A percentile compares a stretch with the other conserved stretches of the same genome.
Evolutionary conservation across 768 basidiomycete species (phyloP).

Genomic region (Phlebiopsis gigantea): DNA sequence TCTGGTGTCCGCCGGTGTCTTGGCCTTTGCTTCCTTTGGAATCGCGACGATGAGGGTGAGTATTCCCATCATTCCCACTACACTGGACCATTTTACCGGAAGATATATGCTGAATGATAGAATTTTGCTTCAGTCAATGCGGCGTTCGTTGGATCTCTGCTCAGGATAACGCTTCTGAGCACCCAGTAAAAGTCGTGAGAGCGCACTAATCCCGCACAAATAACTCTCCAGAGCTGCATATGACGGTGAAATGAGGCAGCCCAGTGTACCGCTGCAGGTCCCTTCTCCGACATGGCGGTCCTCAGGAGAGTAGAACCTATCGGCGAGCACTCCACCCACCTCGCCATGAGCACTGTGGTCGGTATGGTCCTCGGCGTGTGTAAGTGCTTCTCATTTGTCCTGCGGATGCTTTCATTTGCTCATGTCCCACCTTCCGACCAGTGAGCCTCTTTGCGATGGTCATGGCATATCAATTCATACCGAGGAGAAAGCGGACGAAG

Average conservation of each 20-base stretch:
- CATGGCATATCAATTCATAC: slow-evolving; percentile 12
- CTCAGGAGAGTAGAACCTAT: neutral
- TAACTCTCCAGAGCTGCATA: neutral
- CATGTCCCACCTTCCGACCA: neutral
- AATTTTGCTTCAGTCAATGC: neutral
- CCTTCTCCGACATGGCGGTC: neutral
- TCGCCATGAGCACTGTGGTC: slow-evolving; percentile 10
- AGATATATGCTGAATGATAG: neutral
- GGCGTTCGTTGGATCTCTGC: neutral
- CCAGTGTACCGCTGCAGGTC: neutral
- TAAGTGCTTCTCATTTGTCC: slow-evolving; percentile 6
- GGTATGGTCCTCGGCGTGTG: slow-evolving; percentile 17
- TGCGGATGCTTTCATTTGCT: neutral
- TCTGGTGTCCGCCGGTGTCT: neutral
- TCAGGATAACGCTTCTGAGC: neutral
- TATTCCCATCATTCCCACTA: neutral
- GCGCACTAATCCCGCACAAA: slow-evolving; percentile 12
- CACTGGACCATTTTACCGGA: neutral
- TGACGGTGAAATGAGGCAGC: neutral
- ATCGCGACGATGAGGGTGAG: neutral
- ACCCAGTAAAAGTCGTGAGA: neutral
- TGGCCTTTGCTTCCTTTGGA: neutral
- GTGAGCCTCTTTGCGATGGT: slow-evolving; percentile 13
- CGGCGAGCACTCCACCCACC: neutral
- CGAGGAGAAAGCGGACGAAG: slow-evolving; percentile 1